phyloP scores from a whole-genome alignment of 495 filamentous ascomycete species.

The Xylaria flabelliformis region DNA sequence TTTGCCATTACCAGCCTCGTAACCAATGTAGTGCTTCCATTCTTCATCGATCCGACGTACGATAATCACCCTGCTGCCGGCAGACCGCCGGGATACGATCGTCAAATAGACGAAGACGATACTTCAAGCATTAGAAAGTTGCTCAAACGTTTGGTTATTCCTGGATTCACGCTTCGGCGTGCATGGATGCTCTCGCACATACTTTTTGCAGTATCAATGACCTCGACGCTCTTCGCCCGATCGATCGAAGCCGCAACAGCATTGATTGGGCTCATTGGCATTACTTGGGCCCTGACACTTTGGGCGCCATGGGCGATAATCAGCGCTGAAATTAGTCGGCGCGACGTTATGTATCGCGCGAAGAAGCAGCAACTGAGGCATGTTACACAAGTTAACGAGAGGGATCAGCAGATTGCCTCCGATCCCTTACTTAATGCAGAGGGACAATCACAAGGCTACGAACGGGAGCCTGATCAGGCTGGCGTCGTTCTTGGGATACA shows the following conservation, averaged over 20 bases:
- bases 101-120: constrained; percentile 37
- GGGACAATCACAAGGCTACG: constrained; percentile 43
- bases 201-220: constrained; percentile 79
- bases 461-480: constrained; percentile 71
- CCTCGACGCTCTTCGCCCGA: constrained; percentile 77
- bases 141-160: constrained; percentile 70
- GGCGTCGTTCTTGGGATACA: constrained; percentile 90
- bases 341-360: constrained; percentile 71
- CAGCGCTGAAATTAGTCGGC: constrained; percentile 80
- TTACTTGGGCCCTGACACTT: constrained; percentile 86
- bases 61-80: constrained; percentile 47
- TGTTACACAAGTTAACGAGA: constrained; percentile 26
- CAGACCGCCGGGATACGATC: constrained; percentile 2
- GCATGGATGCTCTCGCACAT: constrained; percentile 84
- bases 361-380: constrained; percentile 47
- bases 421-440: constrained; percentile 35
- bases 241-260: constrained; percentile 69
- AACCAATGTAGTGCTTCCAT: constrained; percentile 79
- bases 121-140: constrained; percentile 46
- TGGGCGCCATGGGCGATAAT: constrained; percentile 96
- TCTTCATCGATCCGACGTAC: constrained; percentile 81
- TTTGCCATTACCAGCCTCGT: constrained; percentile 82
- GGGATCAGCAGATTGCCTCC: constrained; percentile 7
- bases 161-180: constrained; percentile 80
- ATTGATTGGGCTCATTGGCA: constrained; percentile 78